A percentile compares a stretch with the other conserved stretches of the same genome.
phyloP scores from a whole-genome alignment of 1,284 basidiomycete genomes.

The Cutaneotrichosporon sp. region DNA sequence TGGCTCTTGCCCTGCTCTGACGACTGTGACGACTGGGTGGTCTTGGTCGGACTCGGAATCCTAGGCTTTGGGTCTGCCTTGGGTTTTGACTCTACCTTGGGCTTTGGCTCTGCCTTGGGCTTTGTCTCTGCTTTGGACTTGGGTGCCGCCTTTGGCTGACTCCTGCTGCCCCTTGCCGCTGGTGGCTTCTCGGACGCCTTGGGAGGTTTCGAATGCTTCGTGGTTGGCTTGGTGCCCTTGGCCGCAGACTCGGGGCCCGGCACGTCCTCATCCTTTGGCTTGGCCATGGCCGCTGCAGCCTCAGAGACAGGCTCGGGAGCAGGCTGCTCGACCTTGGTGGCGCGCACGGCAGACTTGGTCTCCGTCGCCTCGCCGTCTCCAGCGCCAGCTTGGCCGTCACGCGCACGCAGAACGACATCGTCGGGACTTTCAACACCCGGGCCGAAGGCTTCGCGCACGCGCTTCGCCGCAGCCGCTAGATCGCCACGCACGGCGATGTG shows the following conservation, averaged over 20 bases:
- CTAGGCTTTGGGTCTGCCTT: conserved; percentile 10
- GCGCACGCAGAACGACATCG: conserved; percentile 56
- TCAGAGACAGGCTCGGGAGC: conserved; percentile 12
- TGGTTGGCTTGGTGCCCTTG: background rate
- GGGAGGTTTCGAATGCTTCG: background rate
- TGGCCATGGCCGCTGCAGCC: conserved; percentile 2
- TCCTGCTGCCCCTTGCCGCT: background rate
- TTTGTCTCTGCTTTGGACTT: background rate
- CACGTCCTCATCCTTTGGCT: conserved; percentile 8
- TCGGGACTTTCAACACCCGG: conserved; percentile 56
- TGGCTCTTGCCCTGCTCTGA: background rate
- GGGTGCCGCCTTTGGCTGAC: background rate
- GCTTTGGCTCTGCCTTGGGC: background rate
- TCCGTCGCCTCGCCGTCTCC: conserved; percentile 26
- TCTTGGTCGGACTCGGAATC: background rate
- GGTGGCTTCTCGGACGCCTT: conserved; percentile 6
- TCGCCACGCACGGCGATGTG: conserved; percentile 39
- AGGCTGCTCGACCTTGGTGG: conserved; percentile 10
- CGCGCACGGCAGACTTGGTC: conserved; percentile 22
- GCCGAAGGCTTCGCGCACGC: conserved; percentile 41
- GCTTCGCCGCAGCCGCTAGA: conserved; percentile 28
- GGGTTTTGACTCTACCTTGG: background rate
- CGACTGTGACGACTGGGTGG: background rate
- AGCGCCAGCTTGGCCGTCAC: conserved; percentile 54
- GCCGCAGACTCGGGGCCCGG: background rate